Evolutionary conservation across 2,329 filamentous ascomycete species (phyloP).

Genomic region (Stemphylium lycopersici): DNA sequence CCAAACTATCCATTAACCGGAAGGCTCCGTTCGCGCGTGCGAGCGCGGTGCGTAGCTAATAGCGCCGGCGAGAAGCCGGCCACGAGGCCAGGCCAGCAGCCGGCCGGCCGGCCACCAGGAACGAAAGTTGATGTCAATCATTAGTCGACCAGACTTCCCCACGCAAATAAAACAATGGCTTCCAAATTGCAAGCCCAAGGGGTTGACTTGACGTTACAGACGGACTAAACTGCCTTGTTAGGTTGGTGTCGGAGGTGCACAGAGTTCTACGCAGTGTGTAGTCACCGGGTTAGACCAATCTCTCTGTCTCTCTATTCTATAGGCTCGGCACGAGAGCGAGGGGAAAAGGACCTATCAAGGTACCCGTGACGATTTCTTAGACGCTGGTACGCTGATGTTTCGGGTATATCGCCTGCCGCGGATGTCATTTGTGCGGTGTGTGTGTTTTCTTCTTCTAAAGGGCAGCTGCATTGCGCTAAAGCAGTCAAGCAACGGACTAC

Average conservation of each 20-base stretch:
- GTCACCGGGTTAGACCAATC: no score
- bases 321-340: neutral
- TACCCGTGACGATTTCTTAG: no score
- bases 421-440: neutral
- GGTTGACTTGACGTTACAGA: no score
- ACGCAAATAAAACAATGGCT: neutral
- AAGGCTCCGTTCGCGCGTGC: neutral
- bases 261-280: neutral
- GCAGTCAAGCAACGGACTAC: neutral
- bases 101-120: neutral
- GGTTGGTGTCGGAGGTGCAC: neutral
- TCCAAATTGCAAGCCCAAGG: no score
- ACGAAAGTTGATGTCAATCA: neutral
- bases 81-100: neutral
- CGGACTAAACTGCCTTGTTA: neutral
- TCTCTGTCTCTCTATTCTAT: no score
- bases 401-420: neutral
- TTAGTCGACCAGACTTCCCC: neutral
- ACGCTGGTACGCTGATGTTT: no score
- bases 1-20: slow-evolving; percentile 3
- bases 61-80: neutral
- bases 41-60: neutral
- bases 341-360: no score
- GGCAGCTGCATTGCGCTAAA: neutral
- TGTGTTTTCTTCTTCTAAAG: neutral